Base-by-base conservation (phyloP, 805 yeast species). In the Monosporozyma siamensis region DNA sequence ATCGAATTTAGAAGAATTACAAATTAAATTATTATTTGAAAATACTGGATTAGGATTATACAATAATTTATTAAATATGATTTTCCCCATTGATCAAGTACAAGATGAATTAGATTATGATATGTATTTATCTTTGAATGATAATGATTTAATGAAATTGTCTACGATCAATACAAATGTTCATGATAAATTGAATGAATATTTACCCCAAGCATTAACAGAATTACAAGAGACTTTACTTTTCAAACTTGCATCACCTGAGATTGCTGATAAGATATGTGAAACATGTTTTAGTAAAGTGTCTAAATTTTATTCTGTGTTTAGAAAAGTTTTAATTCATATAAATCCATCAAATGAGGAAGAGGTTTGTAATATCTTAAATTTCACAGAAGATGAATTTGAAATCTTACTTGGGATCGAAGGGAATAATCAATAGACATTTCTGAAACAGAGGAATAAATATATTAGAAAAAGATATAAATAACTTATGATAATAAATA, bases 401-500 rank as follows among this genome's bases (percentile, higher is more conserved):
- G 77, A 84, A 4, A 80, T 86, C 0, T 64, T 84, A 40, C 58
- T 83, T n/a, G 92, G 90, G 21, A 71, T 81, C n/a, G 82, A 74
- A 12, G 32, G 17, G 22, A 35, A 14, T 25, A 4, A 30, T 6
- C 25, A 23, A 23, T 9, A 23, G 25, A 23, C 25, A 23, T n/a
- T n/a, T n/a, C n/a, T n/a, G n/a, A n/a, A n/a, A n/a, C n/a, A n/a
- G n/a, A n/a, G n/a, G 6, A 23, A 9, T 23, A 23, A 6, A 23
- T 23, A 23, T 23, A 23, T 23, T 23, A 23, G 9, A 23, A 23
- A 23, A 6, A 23, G 25, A 23, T 23, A 39, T 26, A 26, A 37
- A n/a, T 34, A 34, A 20, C 15, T 25, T 34, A 34, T 18, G 18
- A 18, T 20, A 34, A 18, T 10, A 10, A 18, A 17, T 14, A 8